These are phyloP conservation scores for Chlorella sp. DNA, from an alignment of 139 green algal genomes.

Conservation along the genomic window DNA sequence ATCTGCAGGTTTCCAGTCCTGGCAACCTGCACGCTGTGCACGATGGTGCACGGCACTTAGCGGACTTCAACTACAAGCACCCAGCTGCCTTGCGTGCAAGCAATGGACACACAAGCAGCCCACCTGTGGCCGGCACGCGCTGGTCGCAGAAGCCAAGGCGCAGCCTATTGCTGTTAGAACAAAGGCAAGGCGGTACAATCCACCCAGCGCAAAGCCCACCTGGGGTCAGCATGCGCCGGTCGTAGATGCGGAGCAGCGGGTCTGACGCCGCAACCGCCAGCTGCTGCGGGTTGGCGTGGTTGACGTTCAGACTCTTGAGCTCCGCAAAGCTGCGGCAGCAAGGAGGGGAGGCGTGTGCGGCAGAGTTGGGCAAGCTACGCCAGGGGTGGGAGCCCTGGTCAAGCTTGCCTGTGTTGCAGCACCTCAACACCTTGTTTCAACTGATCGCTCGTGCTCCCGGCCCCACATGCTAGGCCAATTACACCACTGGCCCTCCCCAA, in stretches of 20 bases:
- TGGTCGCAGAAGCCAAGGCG: background rate
- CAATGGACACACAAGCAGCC: too few relatives aligned
- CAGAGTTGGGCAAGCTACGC: background rate
- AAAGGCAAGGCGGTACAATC: background rate
- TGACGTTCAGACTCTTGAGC: constrained; percentile 75
- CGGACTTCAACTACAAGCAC: background rate
- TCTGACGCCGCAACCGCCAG: constrained; percentile 79
- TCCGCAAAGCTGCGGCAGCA: constrained; percentile 39
- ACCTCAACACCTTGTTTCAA: too few relatives aligned
- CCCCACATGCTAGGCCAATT: too few relatives aligned
- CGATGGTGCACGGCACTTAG: too few relatives aligned
- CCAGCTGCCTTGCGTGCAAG: too few relatives aligned
- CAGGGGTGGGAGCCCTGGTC: too few relatives aligned
- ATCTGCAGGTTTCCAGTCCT: too few relatives aligned
- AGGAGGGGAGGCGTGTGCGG: background rate
- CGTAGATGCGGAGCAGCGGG: constrained; percentile 74
- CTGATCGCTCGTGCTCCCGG: too few relatives aligned
- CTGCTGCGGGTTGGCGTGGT: constrained; percentile 64
- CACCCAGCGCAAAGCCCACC: constrained; percentile 9
- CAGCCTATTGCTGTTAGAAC: too few relatives aligned
- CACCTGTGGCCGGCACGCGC: background rate
- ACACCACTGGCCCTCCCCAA: too few relatives aligned
- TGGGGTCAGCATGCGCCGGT: constrained; percentile 64
- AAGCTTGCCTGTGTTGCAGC: too few relatives aligned
- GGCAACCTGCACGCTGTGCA: too few relatives aligned